phyloP scores from a whole-genome alignment of 2,329 filamentous ascomycete genomes.

The Arthrinium puccinioides region DNA sequence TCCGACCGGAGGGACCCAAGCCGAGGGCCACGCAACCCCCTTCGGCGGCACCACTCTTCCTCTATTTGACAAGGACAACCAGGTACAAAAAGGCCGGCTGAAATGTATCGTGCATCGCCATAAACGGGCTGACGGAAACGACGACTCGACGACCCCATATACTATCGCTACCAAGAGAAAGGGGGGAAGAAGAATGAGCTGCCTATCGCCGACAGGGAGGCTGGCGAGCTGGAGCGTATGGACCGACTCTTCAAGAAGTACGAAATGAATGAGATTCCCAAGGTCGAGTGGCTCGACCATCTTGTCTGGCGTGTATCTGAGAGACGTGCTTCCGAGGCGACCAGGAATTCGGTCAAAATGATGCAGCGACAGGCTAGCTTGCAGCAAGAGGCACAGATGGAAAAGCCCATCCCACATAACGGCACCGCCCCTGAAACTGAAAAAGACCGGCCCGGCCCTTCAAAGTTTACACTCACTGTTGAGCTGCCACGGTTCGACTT shows the following conservation, averaged over 20 bases:
- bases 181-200: constrained; percentile 40
- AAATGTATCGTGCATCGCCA: constrained; percentile 83
- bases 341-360: constrained; percentile 55
- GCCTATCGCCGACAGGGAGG: constrained; percentile 57
- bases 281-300: constrained; percentile 92
- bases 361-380: constrained; percentile 38
- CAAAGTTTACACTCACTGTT: constrained; percentile 75
- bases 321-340: constrained; percentile 60
- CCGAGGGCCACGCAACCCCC: constrained; percentile 72
- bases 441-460: constrained; percentile 30
- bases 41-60: constrained; percentile 91
- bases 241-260: constrained; percentile 93
- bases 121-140: constrained; percentile 77
- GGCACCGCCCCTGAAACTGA: constrained; percentile 10
- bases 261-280: constrained; percentile 91
- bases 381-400: constrained; percentile 24
- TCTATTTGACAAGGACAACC: constrained; percentile 89
- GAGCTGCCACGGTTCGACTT: constrained; percentile 95
- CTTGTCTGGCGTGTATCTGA: constrained; percentile 88
- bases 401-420: no score
- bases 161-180: constrained; percentile 48
- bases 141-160: constrained; percentile 72
- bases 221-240: constrained; percentile 80
- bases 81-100: constrained; percentile 83
- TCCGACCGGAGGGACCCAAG: constrained; percentile 63